phyloP scores from a whole-genome alignment of 2,329 filamentous ascomycete species.

The Cladophialophora carrionii region DNA sequence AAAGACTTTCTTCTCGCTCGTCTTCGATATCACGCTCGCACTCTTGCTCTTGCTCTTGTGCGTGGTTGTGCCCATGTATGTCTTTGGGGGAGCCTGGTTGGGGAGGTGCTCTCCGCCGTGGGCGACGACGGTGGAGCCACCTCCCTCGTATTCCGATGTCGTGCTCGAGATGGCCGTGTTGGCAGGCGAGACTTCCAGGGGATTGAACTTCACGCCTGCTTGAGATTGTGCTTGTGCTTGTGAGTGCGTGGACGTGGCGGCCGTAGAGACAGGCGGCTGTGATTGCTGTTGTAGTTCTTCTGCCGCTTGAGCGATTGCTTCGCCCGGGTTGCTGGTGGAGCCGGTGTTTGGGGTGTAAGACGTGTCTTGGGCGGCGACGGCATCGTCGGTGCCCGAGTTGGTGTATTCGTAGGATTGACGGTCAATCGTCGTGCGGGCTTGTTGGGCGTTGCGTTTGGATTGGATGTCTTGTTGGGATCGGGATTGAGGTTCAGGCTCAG shows the following conservation, averaged over 20 bases:
- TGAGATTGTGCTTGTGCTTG: neutral
- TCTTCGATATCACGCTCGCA: neutral
- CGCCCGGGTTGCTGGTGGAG: constrained; percentile 3
- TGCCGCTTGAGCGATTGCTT: constrained; percentile 11
- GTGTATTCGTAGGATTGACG: constrained; percentile 26
- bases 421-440: constrained; percentile 25
- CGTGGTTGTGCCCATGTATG: constrained; percentile 7
- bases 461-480: constrained; percentile 11
- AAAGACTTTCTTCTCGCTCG: constrained; percentile 2
- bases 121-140: constrained; percentile 13
- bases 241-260: neutral
- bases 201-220: constrained; percentile 12
- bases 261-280: too few relatives aligned
- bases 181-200: constrained; percentile 26
- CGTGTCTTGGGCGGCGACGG: constrained; percentile 21
- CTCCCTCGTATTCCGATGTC: neutral
- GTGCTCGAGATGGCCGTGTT: constrained; percentile 2
- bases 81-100: neutral
- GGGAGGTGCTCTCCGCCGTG: constrained; percentile 10
- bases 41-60: constrained; percentile 1
- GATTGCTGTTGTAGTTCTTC: neutral
- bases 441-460: constrained; percentile 20
- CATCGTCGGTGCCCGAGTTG: constrained; percentile 31
- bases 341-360: constrained; percentile 14
- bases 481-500: neutral